Evolutionary conservation across 257 asterid genomes (phyloP), one percentile per base, ranked within the genome.

Genomic region (Rauvolfia tetraphylla): DNA sequence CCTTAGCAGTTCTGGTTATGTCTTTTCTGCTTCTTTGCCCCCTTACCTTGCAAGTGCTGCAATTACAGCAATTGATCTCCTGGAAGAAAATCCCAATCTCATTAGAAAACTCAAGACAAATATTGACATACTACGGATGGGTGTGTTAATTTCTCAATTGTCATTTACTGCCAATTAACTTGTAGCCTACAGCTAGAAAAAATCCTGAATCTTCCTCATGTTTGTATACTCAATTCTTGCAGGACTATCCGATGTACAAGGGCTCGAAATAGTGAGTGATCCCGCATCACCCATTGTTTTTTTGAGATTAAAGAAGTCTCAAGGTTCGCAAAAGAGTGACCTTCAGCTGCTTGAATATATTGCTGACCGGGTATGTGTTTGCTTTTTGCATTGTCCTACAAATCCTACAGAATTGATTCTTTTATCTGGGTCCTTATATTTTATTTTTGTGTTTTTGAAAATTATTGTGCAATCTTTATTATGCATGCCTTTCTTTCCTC

Each of bases 21-120:
- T 91, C 46, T 94, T 94, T 82, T 94, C 97, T 85, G 98, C 98
- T 38, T 92, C 97, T 73, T 85, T 92, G 85, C 97, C 98, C 76
- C 98, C 98, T 53, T 93, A 93, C 85, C 89, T 93, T 71, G 98
- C 98, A 68, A 89, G 96, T 86, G 96, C 94, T 25, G 97, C 98
- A 58, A 89, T 93, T 79, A 94, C 92, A 39, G 97, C 98, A 36
- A 82, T 94, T 68, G 96, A 90, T 80, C 80, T 90, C 75, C 76
- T 94, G 84, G 90, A 92, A 88, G 90, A 81, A 86, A 90, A 86
- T 83, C 97, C 97, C 25, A 76, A 82, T 46, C 90, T 94, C 58
- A 82, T 87, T 75, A 84, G 87, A 66, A 92, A 87, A 78, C 85
- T 94, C 82, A 84, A 84, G 83, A 79, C 81, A 72, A 93, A 93